A percentile compares a stretch with the other conserved stretches of the same genome.
Conservation (phyloP, 805 yeast genomes). For the Myxozyma vanderwaltii region DNA sequence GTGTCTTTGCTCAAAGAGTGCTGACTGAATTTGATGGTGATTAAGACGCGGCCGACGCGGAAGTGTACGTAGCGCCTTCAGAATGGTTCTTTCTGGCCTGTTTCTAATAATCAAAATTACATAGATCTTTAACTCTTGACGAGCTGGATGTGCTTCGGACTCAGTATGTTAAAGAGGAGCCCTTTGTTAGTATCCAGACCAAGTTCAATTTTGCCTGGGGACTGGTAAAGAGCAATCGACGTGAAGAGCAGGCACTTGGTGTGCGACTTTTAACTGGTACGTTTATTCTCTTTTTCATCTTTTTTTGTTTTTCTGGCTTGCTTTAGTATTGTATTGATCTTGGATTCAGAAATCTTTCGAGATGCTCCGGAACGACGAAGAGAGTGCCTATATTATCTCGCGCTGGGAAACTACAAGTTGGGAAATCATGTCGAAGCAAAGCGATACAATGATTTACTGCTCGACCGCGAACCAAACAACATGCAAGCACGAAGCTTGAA, state of each 20-base stretch:
- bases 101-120: neutral
- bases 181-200: constrained; percentile 77
- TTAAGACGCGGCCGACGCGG: constrained; percentile 38
- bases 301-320: no score
- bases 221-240: constrained; percentile 67
- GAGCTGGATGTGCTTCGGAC: constrained; percentile 74
- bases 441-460: constrained; percentile 76
- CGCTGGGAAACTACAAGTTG: constrained; percentile 83
- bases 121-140: constrained; percentile 39
- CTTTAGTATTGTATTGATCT: no score
- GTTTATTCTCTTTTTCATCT: no score
- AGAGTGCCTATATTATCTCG: constrained; percentile 84
- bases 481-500: constrained; percentile 72
- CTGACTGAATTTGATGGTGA: neutral
- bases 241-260: constrained; percentile 74
- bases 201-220: constrained; percentile 97
- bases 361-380: constrained; percentile 81
- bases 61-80: constrained; percentile 27
- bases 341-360: constrained; percentile 50
- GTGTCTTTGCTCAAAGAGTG: neutral
- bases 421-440: constrained; percentile 87
- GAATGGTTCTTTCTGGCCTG: neutral
- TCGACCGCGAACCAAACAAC: constrained; percentile 81
- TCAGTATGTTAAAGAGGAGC: constrained; percentile 80
- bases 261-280: constrained; percentile 67